Conservation (phyloP, 2,329 filamentous ascomycete genomes). For the Talaromyces sp. region DNA sequence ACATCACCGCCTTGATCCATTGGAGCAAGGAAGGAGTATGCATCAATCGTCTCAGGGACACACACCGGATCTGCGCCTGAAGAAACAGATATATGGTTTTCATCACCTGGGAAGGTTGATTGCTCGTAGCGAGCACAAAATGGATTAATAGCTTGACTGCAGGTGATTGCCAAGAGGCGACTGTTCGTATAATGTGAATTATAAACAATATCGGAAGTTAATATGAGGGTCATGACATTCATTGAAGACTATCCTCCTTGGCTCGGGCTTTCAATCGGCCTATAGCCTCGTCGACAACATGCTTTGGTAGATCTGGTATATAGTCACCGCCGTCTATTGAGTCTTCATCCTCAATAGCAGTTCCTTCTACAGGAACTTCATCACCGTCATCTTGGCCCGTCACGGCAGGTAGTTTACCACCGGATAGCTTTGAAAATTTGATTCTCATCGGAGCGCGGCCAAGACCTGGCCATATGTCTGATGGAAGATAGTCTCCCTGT, state of each 20-base stretch:
- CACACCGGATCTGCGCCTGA: conserved; percentile 21
- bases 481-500: conserved; percentile 81
- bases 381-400: conserved; percentile 14
- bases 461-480: conserved; percentile 82
- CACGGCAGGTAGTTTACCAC: conserved; percentile 31
- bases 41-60: conserved; percentile 22
- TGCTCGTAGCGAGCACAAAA: neutral
- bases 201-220: neutral
- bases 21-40: conserved; percentile 32
- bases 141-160: neutral
- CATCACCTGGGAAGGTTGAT: conserved; percentile 33
- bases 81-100: conserved; percentile 32
- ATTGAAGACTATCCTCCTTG: conserved; percentile 23
- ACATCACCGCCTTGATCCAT: conserved; percentile 33
- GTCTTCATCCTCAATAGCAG: conserved; percentile 19
- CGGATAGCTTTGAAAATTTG: conserved; percentile 38
- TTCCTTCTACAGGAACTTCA: conserved; percentile 12
- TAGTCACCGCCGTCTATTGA: conserved; percentile 32
- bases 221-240: neutral
- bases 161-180: neutral
- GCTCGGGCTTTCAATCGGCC: conserved; percentile 38
- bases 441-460: conserved; percentile 55
- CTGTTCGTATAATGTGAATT: neutral
- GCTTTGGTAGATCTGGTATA: conserved; percentile 45
- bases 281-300: conserved; percentile 45